Conservation (phyloP, 371 early-diverging fungal genomes). For the Coemansia sp. region DNA sequence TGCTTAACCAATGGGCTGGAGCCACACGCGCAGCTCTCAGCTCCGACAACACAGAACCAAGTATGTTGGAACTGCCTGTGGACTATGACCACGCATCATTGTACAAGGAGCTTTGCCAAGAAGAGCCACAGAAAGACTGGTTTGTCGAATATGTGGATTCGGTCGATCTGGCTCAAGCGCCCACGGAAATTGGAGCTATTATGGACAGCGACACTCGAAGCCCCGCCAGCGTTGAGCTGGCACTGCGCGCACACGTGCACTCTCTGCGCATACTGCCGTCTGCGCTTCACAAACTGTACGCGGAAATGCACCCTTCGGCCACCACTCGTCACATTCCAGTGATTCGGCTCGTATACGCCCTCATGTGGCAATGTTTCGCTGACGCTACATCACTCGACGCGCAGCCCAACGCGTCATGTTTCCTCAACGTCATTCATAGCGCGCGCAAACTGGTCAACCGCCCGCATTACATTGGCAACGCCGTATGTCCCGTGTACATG, state of each 20-base stretch:
- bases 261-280: conserved; percentile 17
- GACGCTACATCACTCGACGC: not conserved
- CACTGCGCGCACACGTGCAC: conserved; percentile 22
- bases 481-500: conserved; percentile 40
- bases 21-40: not conserved
- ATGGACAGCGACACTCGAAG: conserved; percentile 8
- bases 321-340: conserved; percentile 3
- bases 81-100: conserved; percentile 30
- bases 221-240: conserved; percentile 16
- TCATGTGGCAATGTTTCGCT: conserved; percentile 42
- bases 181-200: conserved; percentile 4
- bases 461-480: conserved; percentile 35
- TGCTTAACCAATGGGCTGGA: conserved; percentile 32
- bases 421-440: conserved; percentile 37
- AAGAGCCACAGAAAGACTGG: conserved; percentile 8
- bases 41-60: not conserved
- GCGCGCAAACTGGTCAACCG: conserved; percentile 23
- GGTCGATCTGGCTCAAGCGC: not conserved
- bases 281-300: conserved; percentile 7
- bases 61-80: not conserved
- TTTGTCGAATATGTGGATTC: conserved; percentile 19
- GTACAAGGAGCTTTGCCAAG: conserved; percentile 2
- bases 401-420: not conserved
- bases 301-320: not conserved
- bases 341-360: conserved; percentile 37